A percentile compares a stretch with the other conserved stretches of the same genome.
Conservation (phyloP, 805 yeast genomes). For the Starmerella kuoi region DNA sequence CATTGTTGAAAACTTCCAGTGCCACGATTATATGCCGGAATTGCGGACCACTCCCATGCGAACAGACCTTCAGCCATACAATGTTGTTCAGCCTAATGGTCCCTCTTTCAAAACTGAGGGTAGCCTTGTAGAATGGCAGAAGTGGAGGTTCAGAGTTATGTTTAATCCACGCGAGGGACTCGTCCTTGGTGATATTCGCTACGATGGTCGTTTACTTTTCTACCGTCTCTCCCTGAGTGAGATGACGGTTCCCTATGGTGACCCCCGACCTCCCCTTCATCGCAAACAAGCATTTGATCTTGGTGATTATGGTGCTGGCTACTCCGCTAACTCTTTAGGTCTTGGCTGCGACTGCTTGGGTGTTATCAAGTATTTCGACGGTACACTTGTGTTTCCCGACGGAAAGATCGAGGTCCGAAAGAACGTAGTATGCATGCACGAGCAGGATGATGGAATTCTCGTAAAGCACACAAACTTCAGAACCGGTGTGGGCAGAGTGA, state of each 20-base stretch:
- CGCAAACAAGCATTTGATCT: conserved; percentile 77
- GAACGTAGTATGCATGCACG: conserved; percentile 69
- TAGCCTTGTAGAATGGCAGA: conserved; percentile 61
- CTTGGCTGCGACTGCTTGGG: conserved; percentile 79
- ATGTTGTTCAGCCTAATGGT: conserved; percentile 77
- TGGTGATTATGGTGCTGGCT: conserved; percentile 77
- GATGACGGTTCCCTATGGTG: conserved; percentile 82
- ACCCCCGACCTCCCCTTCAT: conserved; percentile 69
- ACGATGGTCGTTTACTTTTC: conserved; percentile 63
- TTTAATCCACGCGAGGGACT: conserved; percentile 68
- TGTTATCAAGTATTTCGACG: conserved; percentile 59
- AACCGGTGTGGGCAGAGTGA: conserved; percentile 59
- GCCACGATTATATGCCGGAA: conserved; percentile 65
- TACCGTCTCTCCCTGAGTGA: conserved; percentile 64
- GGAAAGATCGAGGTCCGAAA: conserved; percentile 54
- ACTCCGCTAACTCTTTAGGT: conserved; percentile 49
- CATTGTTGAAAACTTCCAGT: conserved; percentile 43
- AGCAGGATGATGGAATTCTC: conserved; percentile 67
- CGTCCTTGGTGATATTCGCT: conserved; percentile 56
- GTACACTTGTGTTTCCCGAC: conserved; percentile 40
- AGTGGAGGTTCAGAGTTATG: conserved; percentile 64
- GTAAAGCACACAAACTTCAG: conserved; percentile 70
- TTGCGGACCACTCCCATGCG: conserved; percentile 41
- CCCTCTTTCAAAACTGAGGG: conserved; percentile 53
- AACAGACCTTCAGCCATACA: conserved; percentile 54